Conservation (phyloP, 768 basidiomycete genomes). For the Dacryopinax primogenitus region DNA sequence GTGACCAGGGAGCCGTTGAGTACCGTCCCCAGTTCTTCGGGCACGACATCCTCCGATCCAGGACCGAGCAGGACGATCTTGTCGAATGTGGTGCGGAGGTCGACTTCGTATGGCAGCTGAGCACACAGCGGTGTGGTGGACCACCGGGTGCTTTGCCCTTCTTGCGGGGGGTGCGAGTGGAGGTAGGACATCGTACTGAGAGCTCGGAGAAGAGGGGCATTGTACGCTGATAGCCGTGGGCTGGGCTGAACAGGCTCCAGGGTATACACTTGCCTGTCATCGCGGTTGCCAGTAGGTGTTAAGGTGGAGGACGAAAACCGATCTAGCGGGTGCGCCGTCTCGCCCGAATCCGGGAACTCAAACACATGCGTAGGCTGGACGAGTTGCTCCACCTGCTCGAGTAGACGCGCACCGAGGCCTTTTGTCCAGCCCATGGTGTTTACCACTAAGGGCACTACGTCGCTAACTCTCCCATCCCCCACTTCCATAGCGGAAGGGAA, state of each 20-base stretch:
- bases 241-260: slow-evolving; percentile 40
- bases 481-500: slow-evolving; percentile 21
- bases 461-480: slow-evolving; percentile 34
- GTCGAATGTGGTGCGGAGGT: slow-evolving; percentile 44
- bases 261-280: background rate
- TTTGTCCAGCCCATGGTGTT: slow-evolving; percentile 98
- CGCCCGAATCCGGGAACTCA: slow-evolving; percentile 21
- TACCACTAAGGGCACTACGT: slow-evolving; percentile 67
- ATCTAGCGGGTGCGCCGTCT: background rate
- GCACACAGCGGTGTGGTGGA: slow-evolving; percentile 54
- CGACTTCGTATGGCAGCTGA: slow-evolving; percentile 58
- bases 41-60: slow-evolving; percentile 66
- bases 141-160: too few species aligned
- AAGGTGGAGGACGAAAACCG: background rate
- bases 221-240: slow-evolving; percentile 34
- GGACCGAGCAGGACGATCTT: slow-evolving; percentile 55
- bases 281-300: background rate
- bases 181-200: slow-evolving; percentile 68
- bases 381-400: slow-evolving; percentile 52
- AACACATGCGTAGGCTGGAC: slow-evolving; percentile 50
- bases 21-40: slow-evolving; percentile 52
- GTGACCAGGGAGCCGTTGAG: slow-evolving; percentile 74
- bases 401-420: slow-evolving; percentile 77
- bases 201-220: slow-evolving; percentile 57
- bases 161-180: slow-evolving; percentile 38